Conservation (phyloP, 441 rosid species). For the Populus hybrid region DNA sequence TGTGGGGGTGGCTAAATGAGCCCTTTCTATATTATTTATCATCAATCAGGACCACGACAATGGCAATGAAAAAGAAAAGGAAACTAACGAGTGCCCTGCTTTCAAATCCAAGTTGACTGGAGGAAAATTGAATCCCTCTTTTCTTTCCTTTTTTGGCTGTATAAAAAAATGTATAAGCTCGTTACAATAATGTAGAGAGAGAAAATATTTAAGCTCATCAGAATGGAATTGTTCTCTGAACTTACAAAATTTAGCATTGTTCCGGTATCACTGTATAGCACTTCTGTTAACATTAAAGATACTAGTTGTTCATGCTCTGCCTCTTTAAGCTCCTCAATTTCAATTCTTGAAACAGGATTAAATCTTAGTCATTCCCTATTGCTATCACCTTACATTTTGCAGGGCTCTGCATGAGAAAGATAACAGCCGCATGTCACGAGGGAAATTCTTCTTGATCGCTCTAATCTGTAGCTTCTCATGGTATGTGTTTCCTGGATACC, state of each 20-base stretch:
- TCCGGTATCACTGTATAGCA: not conserved
- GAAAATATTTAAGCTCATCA: too few species aligned
- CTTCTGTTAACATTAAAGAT: not conserved
- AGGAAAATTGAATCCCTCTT: not conserved
- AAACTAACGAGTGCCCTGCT: not conserved
- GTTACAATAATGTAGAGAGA: too few species aligned
- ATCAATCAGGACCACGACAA: too few species aligned
- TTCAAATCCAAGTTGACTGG: not conserved
- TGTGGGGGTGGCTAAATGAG: too few species aligned
- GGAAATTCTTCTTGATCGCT: slow-evolving; percentile 62
- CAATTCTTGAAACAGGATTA: not conserved
- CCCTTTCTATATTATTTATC: too few species aligned
- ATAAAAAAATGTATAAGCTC: not conserved
- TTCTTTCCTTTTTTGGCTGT: not conserved
- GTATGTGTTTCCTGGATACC: slow-evolving; percentile 56
- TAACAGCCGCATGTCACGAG: slow-evolving; percentile 37
- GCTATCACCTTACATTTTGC: not conserved
- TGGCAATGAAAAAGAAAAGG: too few species aligned
- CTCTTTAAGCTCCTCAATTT: not conserved
- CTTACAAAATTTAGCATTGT: not conserved
- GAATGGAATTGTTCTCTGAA: not conserved
- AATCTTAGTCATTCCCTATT: not conserved
- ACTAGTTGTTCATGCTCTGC: not conserved
- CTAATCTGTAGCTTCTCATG: slow-evolving; percentile 55
- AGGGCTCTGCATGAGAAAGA: slow-evolving; percentile 68